Evolutionary conservation across 108 stramenopile genomes (phyloP), one percentile per base, ranked within the genome.

Genomic region (Cyclotella choctawhatcheeana): DNA sequence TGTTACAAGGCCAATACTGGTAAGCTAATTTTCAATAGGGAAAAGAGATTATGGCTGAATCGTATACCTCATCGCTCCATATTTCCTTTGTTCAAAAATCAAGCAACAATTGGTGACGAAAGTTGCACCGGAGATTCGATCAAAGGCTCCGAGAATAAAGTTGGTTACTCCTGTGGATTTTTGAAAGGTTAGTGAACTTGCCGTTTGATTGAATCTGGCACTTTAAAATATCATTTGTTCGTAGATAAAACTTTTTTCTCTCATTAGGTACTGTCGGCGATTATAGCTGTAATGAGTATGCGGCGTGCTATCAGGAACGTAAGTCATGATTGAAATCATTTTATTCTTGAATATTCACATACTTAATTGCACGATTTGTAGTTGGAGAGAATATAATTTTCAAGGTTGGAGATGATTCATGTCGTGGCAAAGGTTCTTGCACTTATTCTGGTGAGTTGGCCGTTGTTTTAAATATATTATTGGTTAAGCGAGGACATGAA

Each of bases 61-160:
- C n/a, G n/a, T n/a, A n/a, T n/a, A n/a, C n/a, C n/a, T n/a, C n/a
- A n/a, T n/a, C n/a, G n/a, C n/a, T n/a, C n/a, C n/a, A n/a, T n/a
- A n/a, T n/a, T n/a, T n/a, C n/a, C n/a, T n/a, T n/a, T n/a, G n/a
- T n/a, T n/a, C n/a, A n/a, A n/a, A n/a, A n/a, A n/a, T n/a, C n/a
- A n/a, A n/a, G n/a, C 54, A 2, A 55, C 54, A 13, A 55, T 55
- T 55, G 54, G 54, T 5, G 54, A 55, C 29, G 5, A 18, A 24
- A 55, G 54, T 30, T 55, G 54, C 54, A 3, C 12, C 4, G 22
- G 26, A 7, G 54, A 55, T 55, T 55, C 54, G 3, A 27, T 55
- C 16, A 27, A 55, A 27, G 54, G 54, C 54, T 5, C 29, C 5
- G 25, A 55, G 27, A 16, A 16, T 24, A 6, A 8, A 5, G 5